Evolutionary conservation across 1,284 basidiomycete species (phyloP), one percentile per base, ranked within the genome.

Genomic region (Omphalotus olearius): DNA sequence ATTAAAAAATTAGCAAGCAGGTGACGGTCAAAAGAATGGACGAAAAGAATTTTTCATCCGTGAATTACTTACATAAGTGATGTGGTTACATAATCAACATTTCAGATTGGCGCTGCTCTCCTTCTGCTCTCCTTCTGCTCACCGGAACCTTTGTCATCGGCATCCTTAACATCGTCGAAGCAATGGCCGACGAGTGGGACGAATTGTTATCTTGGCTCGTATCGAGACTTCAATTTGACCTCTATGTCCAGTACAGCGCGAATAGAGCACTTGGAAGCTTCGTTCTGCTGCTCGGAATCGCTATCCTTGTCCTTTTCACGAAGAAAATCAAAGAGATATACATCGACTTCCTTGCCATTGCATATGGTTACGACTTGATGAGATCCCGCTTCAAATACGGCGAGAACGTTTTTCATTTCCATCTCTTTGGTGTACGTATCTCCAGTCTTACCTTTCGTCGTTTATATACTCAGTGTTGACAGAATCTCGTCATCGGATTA

Each of bases 401-500:
- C 1, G 44, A 61, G 40, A 53, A 54, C 2, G 55, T 59, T 43
- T 62, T 61, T 42, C 52, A 53, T 23, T 62, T 63, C 51, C 53
- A 54, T n/a, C 45, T 62, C 14, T 50, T 62, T n/a, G 55, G 59
- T 33, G 68, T 66, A 49, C n/a, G 63, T 57, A 11, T 44, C 14
- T 35, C 18, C 38, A 5, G 7, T 38, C n/a, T 16, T 18, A 23
- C 30, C 45, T 38, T n/a, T 6, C 23, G 14, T 28, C 16, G 7
- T 33, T 13, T 9, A 13, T 13, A 9, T 33, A 13, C 13, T 33
- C 13, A 33, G 30, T 39, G 18, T 42, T 13, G 2, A 44, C 20
- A 68, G 67, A 62, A 69, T 43, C 51, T 57, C 6, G 58, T 69
- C 23, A 62, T 69, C 6, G 68, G 65, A 1, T 39, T 71, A 26